phyloP scores from a whole-genome alignment of 2,329 filamentous ascomycete species.

The Kalaharituber pfeilii region DNA sequence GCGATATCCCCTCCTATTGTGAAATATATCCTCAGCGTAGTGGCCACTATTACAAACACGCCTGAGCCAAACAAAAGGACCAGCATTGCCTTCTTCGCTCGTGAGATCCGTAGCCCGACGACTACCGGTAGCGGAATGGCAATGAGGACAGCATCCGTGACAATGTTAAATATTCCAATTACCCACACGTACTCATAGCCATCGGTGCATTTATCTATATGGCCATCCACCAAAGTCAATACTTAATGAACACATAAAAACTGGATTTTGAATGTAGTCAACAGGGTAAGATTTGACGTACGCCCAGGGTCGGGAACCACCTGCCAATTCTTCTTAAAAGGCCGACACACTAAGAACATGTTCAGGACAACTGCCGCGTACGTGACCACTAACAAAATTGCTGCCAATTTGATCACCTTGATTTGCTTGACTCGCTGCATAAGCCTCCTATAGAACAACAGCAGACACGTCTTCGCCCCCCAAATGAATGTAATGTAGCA shows the following conservation, averaged over 20 bases:
- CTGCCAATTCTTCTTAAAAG: conserved; percentile 9
- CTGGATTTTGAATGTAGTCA: background rate
- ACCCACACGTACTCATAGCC: conserved; percentile 9
- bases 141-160: conserved; percentile 24
- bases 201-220: conserved; percentile 9
- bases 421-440: conserved; percentile 1
- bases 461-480: conserved; percentile 9
- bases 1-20: conserved; percentile 3
- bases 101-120: conserved; percentile 19
- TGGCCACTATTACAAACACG: conserved; percentile 9
- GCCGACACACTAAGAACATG: conserved; percentile 6
- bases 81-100: conserved; percentile 5
- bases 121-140: conserved; percentile 25
- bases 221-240: conserved; percentile 1
- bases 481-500: conserved; percentile 11
- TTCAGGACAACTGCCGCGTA: conserved; percentile 5
- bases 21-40: conserved; percentile 9
- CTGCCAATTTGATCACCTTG: conserved; percentile 1
- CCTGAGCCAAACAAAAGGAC: conserved; percentile 10
- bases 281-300: conserved; percentile 1
- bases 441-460: conserved; percentile 8
- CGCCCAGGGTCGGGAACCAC: conserved; percentile 8
- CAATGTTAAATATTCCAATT: conserved; percentile 22
- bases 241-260: too few species aligned
- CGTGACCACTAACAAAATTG: conserved; percentile 2